phyloP scores from a whole-genome alignment of 495 filamentous ascomycete species.

The Xylaria intraflava region DNA sequence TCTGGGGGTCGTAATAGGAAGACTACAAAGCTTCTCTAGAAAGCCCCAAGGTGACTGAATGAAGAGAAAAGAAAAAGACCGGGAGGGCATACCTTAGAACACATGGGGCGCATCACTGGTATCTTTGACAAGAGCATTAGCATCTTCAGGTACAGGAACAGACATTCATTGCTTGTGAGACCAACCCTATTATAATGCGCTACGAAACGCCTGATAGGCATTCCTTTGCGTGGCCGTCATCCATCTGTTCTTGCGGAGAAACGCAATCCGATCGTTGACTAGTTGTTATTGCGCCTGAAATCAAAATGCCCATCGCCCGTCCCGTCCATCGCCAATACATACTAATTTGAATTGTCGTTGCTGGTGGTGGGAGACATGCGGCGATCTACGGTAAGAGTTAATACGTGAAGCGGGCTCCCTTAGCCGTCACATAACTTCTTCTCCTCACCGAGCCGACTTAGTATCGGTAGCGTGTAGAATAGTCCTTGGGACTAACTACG shows the following conservation, averaged over 20 bases:
- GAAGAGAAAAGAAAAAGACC: background rate
- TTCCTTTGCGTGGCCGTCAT: background rate
- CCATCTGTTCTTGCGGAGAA: background rate
- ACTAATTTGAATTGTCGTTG: background rate
- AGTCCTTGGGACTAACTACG: constrained; percentile 94
- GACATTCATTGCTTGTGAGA: constrained; percentile 13
- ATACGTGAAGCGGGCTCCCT: background rate
- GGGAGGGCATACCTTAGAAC: constrained; percentile 7
- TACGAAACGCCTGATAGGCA: background rate
- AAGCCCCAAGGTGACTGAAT: background rate
- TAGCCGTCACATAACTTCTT: background rate
- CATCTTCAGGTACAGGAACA: constrained; percentile 8
- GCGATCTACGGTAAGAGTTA: background rate
- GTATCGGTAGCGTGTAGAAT: constrained; percentile 79
- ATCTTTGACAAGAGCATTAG: constrained; percentile 10
- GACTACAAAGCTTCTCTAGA: too few relatives aligned
- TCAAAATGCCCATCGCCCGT: too few relatives aligned
- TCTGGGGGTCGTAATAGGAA: too few relatives aligned
- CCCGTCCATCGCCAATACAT: too few relatives aligned
- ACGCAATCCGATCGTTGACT: background rate
- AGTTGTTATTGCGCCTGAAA: too few relatives aligned
- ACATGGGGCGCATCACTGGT: constrained; percentile 4
- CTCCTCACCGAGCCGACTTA: constrained; percentile 24
- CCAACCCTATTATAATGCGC: constrained; percentile 11
- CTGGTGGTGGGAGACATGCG: background rate